Evolutionary conservation across 2,329 filamentous ascomycete genomes (phyloP).

Genomic region (Monosporascus cannonballus): DNA sequence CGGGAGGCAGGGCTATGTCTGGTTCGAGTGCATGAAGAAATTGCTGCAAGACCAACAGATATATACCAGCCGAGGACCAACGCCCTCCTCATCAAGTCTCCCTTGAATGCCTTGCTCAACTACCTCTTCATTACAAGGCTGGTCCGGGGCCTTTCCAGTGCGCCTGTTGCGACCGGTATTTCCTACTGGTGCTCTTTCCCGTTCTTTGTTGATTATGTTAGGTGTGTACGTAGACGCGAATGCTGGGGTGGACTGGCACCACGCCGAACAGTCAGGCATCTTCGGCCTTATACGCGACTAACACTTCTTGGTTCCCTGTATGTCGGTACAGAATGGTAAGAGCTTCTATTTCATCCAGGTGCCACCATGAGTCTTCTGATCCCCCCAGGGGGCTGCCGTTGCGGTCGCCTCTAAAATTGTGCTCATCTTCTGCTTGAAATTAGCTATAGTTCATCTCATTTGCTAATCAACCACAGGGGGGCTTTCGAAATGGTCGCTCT

Average conservation of each 20-base stretch:
- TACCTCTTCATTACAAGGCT: slow-evolving; percentile 72
- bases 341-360: too few relatives aligned
- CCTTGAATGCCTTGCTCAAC: slow-evolving; percentile 74
- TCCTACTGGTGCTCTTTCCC: slow-evolving; percentile 82
- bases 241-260: slow-evolving; percentile 74
- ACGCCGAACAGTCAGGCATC: slow-evolving; percentile 57
- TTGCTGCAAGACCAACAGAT: slow-evolving; percentile 79
- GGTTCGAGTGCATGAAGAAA: slow-evolving; percentile 82
- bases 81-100: slow-evolving; percentile 75
- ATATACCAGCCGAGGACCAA: slow-evolving; percentile 80
- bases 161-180: slow-evolving; percentile 75
- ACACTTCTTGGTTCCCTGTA: slow-evolving; percentile 73
- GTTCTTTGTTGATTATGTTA: slow-evolving; percentile 66
- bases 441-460: not conserved
- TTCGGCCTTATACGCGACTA: slow-evolving; percentile 65
- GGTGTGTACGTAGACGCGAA: slow-evolving; percentile 62
- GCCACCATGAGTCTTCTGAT: too few relatives aligned
- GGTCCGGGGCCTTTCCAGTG: slow-evolving; percentile 69
- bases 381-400: too few relatives aligned
- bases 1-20: slow-evolving; percentile 79
- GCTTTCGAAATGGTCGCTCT: slow-evolving; percentile 87
- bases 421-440: too few relatives aligned
- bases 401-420: too few relatives aligned
- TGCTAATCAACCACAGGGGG: slow-evolving; percentile 42
- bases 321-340: slow-evolving; percentile 75